Conservation (phyloP, 2,329 filamentous ascomycete species). For the Diaporthe ilicicola region DNA sequence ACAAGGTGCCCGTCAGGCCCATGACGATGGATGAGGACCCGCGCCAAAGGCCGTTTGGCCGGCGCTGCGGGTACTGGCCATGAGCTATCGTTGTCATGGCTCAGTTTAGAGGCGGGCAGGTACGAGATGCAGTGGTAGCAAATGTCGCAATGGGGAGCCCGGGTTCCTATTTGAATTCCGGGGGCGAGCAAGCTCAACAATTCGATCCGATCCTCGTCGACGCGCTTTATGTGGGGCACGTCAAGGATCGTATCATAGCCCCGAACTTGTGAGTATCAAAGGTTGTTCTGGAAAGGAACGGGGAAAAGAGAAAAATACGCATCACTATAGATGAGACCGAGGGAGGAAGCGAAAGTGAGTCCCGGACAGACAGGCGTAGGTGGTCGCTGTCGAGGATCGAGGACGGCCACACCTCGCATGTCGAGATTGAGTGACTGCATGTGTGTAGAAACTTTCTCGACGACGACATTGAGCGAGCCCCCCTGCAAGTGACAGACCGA, state of each 20-base stretch:
- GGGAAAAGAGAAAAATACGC: neutral
- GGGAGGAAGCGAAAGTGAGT: neutral
- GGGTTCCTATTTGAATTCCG: neutral
- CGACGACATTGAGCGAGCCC: slow-evolving; percentile 6
- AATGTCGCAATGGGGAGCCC: neutral
- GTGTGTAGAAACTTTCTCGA: slow-evolving; percentile 13
- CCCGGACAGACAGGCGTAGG: neutral
- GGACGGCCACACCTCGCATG: slow-evolving; percentile 1
- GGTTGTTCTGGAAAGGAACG: neutral
- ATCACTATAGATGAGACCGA: neutral
- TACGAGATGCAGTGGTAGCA: neutral
- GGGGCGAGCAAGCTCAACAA: neutral
- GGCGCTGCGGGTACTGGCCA: slow-evolving; percentile 37
- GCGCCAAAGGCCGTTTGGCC: slow-evolving; percentile 75
- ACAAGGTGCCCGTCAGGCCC: slow-evolving; percentile 75
- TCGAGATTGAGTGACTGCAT: slow-evolving; percentile 6
- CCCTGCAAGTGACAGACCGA: slow-evolving; percentile 10
- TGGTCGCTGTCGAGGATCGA: neutral
- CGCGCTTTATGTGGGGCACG: slow-evolving; percentile 17
- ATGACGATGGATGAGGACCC: slow-evolving; percentile 78
- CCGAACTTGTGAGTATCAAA: neutral
- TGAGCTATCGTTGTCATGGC: slow-evolving; percentile 32
- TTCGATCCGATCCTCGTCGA: slow-evolving; percentile 20
- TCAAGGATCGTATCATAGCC: slow-evolving; percentile 20
- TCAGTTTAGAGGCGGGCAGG: neutral